Conservation (phyloP, 129 eudicot genomes). For the Escallonia rubra region DNA sequence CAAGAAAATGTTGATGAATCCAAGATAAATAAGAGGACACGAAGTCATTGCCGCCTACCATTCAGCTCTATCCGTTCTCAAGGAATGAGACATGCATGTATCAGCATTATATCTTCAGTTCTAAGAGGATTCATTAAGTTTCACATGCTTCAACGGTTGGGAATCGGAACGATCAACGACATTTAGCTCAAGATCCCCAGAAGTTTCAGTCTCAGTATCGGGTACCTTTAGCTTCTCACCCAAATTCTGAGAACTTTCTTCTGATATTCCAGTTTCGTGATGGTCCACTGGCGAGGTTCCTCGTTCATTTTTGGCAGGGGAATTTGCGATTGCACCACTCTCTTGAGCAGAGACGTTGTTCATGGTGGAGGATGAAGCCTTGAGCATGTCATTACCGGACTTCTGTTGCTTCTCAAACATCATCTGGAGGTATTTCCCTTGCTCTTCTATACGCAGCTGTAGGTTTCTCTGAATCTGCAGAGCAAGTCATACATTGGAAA, state of each 20-base stretch:
- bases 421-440: constrained; percentile 83
- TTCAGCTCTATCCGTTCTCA: constrained; percentile 5
- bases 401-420: constrained; percentile 88
- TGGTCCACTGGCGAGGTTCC: constrained; percentile 11
- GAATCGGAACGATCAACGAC: constrained; percentile 31
- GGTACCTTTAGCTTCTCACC: constrained; percentile 18
- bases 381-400: constrained; percentile 43
- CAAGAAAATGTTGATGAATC: background rate
- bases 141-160: constrained; percentile 62
- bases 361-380: constrained; percentile 17
- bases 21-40: background rate
- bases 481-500: background rate
- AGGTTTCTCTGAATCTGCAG: constrained; percentile 86
- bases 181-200: constrained; percentile 18
- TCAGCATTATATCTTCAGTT: constrained; percentile 11
- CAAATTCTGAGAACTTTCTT: constrained; percentile 13
- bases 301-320: constrained; percentile 29
- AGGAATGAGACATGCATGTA: constrained; percentile 9
- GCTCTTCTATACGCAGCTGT: constrained; percentile 93
- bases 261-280: constrained; percentile 17
- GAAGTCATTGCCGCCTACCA: constrained; percentile 1
- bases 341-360: constrained; percentile 7
- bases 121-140: constrained; percentile 32
- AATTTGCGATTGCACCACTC: constrained; percentile 26
- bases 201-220: constrained; percentile 11